A percentile compares a stretch with the other conserved stretches of the same genome.
Evolutionary conservation across 2,329 filamentous ascomycete species (phyloP).

Genomic region (Lasiodiplodia theobromae): DNA sequence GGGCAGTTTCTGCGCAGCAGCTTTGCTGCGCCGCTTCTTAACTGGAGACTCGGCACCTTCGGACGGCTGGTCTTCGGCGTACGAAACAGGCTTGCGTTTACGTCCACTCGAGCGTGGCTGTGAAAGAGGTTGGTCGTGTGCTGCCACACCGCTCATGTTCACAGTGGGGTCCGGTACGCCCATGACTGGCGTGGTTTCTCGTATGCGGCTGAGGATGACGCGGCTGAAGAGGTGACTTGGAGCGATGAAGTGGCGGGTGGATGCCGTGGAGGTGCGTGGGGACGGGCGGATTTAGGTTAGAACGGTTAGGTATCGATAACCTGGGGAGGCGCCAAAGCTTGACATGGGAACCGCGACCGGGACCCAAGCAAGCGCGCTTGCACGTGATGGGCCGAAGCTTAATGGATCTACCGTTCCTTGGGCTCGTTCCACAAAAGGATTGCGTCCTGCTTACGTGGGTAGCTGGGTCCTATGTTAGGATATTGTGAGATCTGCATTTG

Average conservation of each 20-base stretch:
- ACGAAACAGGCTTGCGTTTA: slow-evolving; percentile 21
- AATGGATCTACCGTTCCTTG: not conserved
- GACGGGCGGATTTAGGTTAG: slow-evolving; percentile 14
- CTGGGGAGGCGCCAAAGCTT: not conserved
- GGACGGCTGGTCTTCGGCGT: slow-evolving; percentile 8
- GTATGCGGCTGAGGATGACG: slow-evolving; percentile 16
- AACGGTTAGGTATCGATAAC: slow-evolving; percentile 9
- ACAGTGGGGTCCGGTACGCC: not conserved
- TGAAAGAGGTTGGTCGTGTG: slow-evolving; percentile 6
- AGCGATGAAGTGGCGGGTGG: slow-evolving; percentile 26
- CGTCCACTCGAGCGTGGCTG: slow-evolving; percentile 21
- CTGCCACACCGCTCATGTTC: slow-evolving; percentile 22
- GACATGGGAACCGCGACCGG: too few relatives aligned
- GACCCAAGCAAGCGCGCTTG: not conserved
- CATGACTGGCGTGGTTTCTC: slow-evolving; percentile 21
- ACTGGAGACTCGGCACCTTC: not conserved
- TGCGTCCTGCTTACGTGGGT: not conserved
- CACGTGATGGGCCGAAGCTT: slow-evolving; percentile 16
- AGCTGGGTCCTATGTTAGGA: not conserved
- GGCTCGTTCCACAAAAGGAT: not conserved
- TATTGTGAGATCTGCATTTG: not conserved
- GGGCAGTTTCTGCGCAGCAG: not conserved
- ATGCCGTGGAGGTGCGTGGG: slow-evolving; percentile 19
- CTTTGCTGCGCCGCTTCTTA: slow-evolving; percentile 15
- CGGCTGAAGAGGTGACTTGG: slow-evolving; percentile 15